A percentile compares a stretch with the other conserved stretches of the same genome.
Conservation (phyloP, 2,329 filamentous ascomycete species). For the Neofusicoccum umdonicola region DNA sequence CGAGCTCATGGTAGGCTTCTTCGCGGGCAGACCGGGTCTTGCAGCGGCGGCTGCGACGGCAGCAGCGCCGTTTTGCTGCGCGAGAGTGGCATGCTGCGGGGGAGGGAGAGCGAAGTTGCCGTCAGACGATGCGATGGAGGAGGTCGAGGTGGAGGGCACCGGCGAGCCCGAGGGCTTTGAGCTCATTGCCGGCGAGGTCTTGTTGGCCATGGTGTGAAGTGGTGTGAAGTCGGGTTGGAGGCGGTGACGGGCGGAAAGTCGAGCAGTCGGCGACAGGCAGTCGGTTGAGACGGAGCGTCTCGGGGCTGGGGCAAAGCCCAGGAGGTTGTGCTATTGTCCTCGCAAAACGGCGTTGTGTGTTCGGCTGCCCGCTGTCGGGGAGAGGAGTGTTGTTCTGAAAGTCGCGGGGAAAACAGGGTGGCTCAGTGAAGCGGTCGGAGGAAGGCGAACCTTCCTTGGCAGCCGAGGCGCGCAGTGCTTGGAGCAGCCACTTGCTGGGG, state of each 20-base stretch:
- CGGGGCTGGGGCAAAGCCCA: conserved; percentile 39
- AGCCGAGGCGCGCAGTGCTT: conserved; percentile 15
- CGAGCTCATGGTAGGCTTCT: conserved; percentile 43
- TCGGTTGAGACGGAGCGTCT: conserved; percentile 23
- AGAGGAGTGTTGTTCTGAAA: neutral
- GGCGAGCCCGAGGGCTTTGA: conserved; percentile 32
- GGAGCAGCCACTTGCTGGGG: conserved; percentile 7
- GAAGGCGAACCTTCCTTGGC: conserved; percentile 11
- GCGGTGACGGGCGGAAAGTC: conserved; percentile 36
- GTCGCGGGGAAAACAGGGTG: conserved; percentile 2
- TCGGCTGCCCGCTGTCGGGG: conserved; percentile 7
- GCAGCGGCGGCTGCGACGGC: conserved; percentile 27
- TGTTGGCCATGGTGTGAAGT: conserved; percentile 31
- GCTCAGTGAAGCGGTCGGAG: conserved; percentile 6
- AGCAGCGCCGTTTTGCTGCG: conserved; percentile 26
- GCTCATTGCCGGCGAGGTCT: conserved; percentile 26
- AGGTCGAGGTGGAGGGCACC: conserved; percentile 35
- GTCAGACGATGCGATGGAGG: conserved; percentile 39
- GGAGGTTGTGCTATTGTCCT: conserved; percentile 32
- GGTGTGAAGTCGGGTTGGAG: conserved; percentile 16
- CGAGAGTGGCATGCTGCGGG: conserved; percentile 21
- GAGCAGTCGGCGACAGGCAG: conserved; percentile 15
- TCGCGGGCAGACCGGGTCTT: conserved; percentile 27
- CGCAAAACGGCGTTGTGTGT: conserved; percentile 32
- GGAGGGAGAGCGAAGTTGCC: conserved; percentile 30